Conservation (phyloP, 1,139 yeast genomes). For the Diutina mesorugosa region DNA sequence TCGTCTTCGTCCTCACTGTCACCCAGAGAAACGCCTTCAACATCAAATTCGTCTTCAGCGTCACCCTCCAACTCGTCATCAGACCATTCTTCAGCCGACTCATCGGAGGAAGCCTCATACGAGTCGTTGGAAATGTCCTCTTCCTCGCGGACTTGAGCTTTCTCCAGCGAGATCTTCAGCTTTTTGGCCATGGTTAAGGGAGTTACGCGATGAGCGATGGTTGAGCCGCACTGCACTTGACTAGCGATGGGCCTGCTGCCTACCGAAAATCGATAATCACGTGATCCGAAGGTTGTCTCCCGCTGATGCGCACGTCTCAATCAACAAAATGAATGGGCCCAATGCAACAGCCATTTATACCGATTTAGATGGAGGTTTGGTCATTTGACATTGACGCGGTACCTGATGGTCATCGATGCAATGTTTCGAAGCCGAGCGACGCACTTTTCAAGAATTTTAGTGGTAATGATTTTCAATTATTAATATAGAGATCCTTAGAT, state of each 20-base stretch:
- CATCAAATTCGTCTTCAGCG: conserved; percentile 4
- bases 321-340: background rate
- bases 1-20: conserved; percentile 9
- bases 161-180: conserved; percentile 9
- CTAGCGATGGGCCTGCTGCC: background rate
- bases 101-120: background rate
- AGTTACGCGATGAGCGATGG: background rate
- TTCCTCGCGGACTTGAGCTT: conserved; percentile 5
- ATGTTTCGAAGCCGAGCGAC: background rate
- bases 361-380: background rate
- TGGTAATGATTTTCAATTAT: no score
- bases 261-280: background rate
- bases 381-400: background rate
- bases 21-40: conserved; percentile 4
- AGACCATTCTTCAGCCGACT: background rate
- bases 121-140: background rate
- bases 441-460: no score
- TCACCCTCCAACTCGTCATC: conserved; percentile 5
- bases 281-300: background rate
- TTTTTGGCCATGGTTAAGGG: conserved; percentile 7
- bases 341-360: no score
- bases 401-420: background rate
- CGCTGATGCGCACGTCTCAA: background rate
- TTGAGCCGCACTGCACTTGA: background rate
- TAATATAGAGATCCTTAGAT: no score